These are phyloP conservation scores for Phyllostachys edulis DNA, from an alignment of 176 grass and related monocot species.

Conservation along the genomic window DNA sequence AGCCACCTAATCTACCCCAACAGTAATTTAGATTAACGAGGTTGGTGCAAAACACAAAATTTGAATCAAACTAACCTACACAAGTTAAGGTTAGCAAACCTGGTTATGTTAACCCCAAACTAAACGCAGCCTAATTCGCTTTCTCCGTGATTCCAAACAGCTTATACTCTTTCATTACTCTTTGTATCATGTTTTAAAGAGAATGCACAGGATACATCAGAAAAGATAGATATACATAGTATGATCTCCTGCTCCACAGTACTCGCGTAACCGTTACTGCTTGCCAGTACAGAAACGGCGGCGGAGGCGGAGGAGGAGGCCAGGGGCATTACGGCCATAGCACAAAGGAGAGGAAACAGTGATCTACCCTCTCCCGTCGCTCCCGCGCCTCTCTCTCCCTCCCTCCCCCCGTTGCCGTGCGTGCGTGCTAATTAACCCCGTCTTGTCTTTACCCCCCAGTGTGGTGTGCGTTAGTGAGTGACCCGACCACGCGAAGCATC, in stretches of 20 bases:
- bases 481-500: constrained; percentile 48
- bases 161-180: no score
- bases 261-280: background rate
- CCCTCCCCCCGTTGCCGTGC: background rate
- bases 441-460: constrained; percentile 6
- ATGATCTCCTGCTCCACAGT: no score
- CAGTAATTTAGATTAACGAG: no score
- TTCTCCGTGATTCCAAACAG: no score
- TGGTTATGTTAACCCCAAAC: no score
- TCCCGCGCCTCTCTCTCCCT: background rate
- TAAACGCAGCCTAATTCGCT: background rate
- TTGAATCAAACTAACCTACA: no score
- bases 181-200: no score
- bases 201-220: no score
- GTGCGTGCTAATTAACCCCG: constrained; percentile 25
- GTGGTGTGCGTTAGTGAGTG: background rate
- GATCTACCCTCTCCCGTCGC: background rate
- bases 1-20: no score
- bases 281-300: background rate
- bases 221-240: no score
- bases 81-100: no score
- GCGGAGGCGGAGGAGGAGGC: background rate
- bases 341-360: background rate
- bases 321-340: constrained; percentile 20
- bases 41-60: no score